Conservation (phyloP, 1,284 basidiomycete genomes). For the Ustilago xerochloae region DNA sequence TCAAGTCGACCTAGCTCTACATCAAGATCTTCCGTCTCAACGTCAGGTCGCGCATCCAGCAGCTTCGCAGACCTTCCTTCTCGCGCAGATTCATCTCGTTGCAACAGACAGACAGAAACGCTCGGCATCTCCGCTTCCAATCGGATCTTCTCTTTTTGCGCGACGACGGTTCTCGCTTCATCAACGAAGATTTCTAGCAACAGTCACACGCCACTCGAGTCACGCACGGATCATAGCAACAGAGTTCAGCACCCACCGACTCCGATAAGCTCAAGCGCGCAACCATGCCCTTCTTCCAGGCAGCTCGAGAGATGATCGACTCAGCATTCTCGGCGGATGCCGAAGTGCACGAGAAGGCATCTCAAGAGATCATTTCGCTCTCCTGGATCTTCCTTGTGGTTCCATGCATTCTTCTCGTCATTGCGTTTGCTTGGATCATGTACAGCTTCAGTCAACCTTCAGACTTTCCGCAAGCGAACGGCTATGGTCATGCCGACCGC, state of each 20-base stretch:
- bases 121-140: neutral
- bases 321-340: neutral
- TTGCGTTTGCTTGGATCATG: conserved; percentile 36
- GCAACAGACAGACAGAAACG: neutral
- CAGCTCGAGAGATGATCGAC: conserved; percentile 6
- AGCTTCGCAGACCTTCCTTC: no score
- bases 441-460: conserved; percentile 36
- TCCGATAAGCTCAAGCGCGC: neutral
- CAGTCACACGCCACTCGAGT: neutral
- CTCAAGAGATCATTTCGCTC: conserved; percentile 33
- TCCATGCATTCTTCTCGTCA: conserved; percentile 40
- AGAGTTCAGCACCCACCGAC: neutral
- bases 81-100: neutral
- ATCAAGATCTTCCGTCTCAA: no score
- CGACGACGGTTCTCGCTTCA: neutral
- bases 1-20: no score
- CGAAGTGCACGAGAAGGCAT: conserved; percentile 26
- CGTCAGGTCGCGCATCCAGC: no score
- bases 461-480: conserved; percentile 26
- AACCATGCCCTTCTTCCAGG: conserved; percentile 12
- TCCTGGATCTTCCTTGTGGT: conserved; percentile 39
- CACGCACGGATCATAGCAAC: neutral
- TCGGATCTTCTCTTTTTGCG: neutral
- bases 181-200: neutral
- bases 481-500: conserved; percentile 9